phyloP scores from a whole-genome alignment of 306 rosid species.

The Rubus idaeus region DNA sequence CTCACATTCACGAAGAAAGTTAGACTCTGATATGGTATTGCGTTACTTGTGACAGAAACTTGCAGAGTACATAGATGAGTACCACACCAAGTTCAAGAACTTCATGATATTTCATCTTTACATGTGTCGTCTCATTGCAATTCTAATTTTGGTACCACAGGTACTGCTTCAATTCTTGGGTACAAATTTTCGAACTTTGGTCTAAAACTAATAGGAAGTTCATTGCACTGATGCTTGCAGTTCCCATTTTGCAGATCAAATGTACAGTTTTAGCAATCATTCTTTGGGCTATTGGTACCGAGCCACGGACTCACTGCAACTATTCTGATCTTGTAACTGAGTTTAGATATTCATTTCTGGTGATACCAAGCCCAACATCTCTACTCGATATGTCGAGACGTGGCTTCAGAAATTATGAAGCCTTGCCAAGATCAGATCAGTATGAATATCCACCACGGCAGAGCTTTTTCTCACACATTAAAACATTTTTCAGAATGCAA shows the following conservation, averaged over 20 bases:
- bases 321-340: constrained; percentile 19
- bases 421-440: constrained; percentile 1
- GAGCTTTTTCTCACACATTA: background rate
- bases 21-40: background rate
- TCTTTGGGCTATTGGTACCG: constrained; percentile 34
- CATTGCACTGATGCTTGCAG: background rate
- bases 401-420: constrained; percentile 16
- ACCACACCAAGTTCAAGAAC: constrained; percentile 22
- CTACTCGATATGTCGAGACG: background rate
- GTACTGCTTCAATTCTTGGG: constrained; percentile 17
- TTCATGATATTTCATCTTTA: constrained; percentile 36
- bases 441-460: constrained; percentile 9
- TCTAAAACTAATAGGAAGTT: background rate
- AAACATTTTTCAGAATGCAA: constrained; percentile 15
- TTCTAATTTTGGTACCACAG: constrained; percentile 49
- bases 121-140: constrained; percentile 38
- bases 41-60: constrained; percentile 34
- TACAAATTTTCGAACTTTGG: background rate
- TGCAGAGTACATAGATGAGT: constrained; percentile 30
- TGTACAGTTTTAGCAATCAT: constrained; percentile 23
- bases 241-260: constrained; percentile 36
- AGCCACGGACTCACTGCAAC: constrained; percentile 23
- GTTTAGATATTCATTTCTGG: constrained; percentile 45
- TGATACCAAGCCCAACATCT: constrained; percentile 14
- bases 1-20: background rate